These are phyloP conservation scores for Blastobotrys capitulatus DNA, from an alignment of 1,139 yeast species.

Conservation along the genomic window DNA sequence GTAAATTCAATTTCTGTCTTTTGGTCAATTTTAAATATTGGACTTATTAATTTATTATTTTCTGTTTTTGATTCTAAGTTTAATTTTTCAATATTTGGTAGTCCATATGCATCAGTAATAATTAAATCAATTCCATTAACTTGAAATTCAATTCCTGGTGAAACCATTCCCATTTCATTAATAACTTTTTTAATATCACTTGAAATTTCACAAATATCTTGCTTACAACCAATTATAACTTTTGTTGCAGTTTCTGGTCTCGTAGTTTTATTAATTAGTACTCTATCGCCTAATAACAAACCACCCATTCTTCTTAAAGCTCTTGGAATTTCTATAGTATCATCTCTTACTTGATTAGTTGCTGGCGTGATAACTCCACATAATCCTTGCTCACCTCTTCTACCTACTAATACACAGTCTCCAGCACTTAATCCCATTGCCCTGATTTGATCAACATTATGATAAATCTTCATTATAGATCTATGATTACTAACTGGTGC, in stretches of 20 bases:
- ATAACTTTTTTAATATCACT: slow-evolving; percentile 17
- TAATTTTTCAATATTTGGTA: slow-evolving; percentile 36
- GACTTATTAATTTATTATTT: slow-evolving; percentile 15
- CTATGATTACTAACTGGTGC: slow-evolving; percentile 32
- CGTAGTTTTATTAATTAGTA: slow-evolving; percentile 43
- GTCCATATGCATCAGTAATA: slow-evolving; percentile 29
- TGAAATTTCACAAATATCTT: slow-evolving; percentile 16
- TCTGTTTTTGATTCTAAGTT: slow-evolving; percentile 22
- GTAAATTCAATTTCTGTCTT: slow-evolving; percentile 20
- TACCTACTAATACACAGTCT: slow-evolving; percentile 46
- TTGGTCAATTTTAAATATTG: slow-evolving; percentile 37
- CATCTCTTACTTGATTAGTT: slow-evolving; percentile 22
- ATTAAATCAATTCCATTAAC: slow-evolving; percentile 19
- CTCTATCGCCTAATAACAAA: slow-evolving; percentile 66
- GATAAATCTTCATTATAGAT: slow-evolving; percentile 38
- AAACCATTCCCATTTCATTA: slow-evolving; percentile 23
- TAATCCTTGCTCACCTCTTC: slow-evolving; percentile 35
- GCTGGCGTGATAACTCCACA: slow-evolving; percentile 27
- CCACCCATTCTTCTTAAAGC: slow-evolving; percentile 50
- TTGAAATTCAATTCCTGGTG: slow-evolving; percentile 20
- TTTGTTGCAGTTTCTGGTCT: slow-evolving; percentile 50
- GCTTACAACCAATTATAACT: slow-evolving; percentile 31
- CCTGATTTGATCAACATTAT: slow-evolving; percentile 49
- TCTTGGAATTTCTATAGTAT: slow-evolving; percentile 50
- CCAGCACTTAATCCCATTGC: slow-evolving; percentile 52